Base-by-base conservation (phyloP, 106 monocot species). In the Allium cepa region DNA sequence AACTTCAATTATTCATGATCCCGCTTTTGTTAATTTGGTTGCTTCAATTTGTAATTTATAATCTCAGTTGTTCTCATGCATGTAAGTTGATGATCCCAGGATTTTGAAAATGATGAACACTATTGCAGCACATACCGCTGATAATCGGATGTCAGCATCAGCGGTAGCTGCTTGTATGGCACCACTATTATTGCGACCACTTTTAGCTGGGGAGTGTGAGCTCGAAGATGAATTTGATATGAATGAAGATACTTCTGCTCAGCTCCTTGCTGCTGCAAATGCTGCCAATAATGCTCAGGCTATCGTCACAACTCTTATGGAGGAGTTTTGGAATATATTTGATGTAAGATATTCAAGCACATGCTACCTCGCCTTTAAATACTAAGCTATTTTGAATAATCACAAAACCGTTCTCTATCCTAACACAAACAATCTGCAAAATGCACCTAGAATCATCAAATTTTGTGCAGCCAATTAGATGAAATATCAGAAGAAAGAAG, bases 151-250 rank as follows among this genome's bases (percentile, higher is more conserved):
- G 97, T 90, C 84, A 57, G 76, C 87, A 12, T 90, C 97, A 9
- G 97, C 97, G 68, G 90, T 99, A 78, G 97, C 97, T 79, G 90
- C 97, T 72, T 99, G 97, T 67, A 99, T 99, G 97, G 97, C 97
- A 55, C 97, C 97, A 71, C 90, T 99, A 62, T 80, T 99, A 26
- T 64, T 99, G 61, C 89, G 97, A 10, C 97, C 97, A 10, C 87
- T 99, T 78, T 73, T 99, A 65, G 88, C 92, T 71, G 97, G 97
- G 74, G 97, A 99, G 80, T 99, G 97, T 83, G 97, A 99, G 67
- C 75, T 99, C 47, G 92, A 99, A 27, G 97, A 92, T 79, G 97
- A 89, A 11, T 97, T 97, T 70, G 97, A 99, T 66, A 57, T 77
- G 64, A 82, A 72, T 72, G 86, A 89, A 50, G 92, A 92, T 82